These are phyloP conservation scores for Apiotrichum gracile DNA, from an alignment of 1,284 basidiomycete genomes.

Conservation along the genomic window DNA sequence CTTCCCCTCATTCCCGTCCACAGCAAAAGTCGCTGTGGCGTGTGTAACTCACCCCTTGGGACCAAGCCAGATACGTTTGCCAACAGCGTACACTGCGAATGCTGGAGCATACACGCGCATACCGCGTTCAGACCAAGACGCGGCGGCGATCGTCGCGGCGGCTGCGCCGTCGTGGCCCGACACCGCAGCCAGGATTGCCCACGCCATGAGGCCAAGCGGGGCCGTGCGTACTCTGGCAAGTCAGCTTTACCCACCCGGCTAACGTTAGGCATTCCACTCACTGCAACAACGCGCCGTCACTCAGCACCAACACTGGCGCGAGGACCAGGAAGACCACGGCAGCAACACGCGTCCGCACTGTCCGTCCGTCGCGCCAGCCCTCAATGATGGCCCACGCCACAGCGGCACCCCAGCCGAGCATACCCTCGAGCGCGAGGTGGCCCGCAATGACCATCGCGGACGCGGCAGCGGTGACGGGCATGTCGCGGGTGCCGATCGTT, in stretches of 20 bases:
- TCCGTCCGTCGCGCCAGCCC: slow-evolving; percentile 14
- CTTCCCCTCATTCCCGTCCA: too few relatives aligned
- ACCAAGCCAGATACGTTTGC: slow-evolving; percentile 18
- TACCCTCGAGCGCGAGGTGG: slow-evolving; percentile 6
- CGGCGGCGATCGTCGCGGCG: slow-evolving; percentile 5
- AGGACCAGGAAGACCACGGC: slow-evolving; percentile 11
- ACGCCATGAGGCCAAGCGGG: slow-evolving; percentile 11
- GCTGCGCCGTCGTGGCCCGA: slow-evolving; percentile 10
- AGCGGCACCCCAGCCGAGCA: slow-evolving; percentile 10
- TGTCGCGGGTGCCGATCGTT: neutral
- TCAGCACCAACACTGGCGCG: slow-evolving; percentile 8
- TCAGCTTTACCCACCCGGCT: too few relatives aligned
- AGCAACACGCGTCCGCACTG: slow-evolving; percentile 11
- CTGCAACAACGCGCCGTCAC: slow-evolving; percentile 7
- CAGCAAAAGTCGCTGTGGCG: too few relatives aligned
- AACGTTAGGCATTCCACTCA: too few relatives aligned
- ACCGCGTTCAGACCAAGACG: neutral
- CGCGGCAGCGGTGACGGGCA: neutral
- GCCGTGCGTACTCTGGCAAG: slow-evolving; percentile 8
- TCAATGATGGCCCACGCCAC: slow-evolving; percentile 12
- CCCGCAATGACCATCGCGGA: neutral
- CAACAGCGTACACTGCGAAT: slow-evolving; percentile 13
- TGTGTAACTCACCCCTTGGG: slow-evolving; percentile 7
- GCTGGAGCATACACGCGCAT: slow-evolving; percentile 7
- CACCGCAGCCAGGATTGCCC: slow-evolving; percentile 11